phyloP scores from a whole-genome alignment of 2,329 filamentous ascomycete genomes.

The Fusarium pseudoanthophilum region DNA sequence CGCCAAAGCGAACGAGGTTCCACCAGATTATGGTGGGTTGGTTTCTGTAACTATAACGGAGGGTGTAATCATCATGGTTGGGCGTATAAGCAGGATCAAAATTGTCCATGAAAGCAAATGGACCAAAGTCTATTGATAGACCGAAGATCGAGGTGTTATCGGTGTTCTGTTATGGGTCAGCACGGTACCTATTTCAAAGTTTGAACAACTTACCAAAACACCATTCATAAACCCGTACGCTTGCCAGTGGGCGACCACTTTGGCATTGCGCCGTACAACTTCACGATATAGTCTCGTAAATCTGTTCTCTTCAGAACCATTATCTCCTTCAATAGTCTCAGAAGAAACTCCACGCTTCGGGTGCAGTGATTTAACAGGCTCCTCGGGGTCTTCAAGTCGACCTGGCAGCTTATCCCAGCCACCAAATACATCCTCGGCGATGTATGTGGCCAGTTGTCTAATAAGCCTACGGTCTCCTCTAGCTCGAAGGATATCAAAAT shows the following conservation, averaged over 20 bases:
- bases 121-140: conserved; percentile 92
- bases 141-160: conserved; percentile 95
- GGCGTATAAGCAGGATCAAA: conserved; percentile 96
- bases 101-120: conserved; percentile 97
- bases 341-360: conserved; percentile 65
- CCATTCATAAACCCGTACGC: conserved; percentile 99
- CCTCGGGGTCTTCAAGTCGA: conserved; percentile 62
- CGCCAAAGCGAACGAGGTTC: conserved; percentile 93
- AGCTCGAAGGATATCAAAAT: conserved; percentile 89
- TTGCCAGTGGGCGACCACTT: conserved; percentile 93
- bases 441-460: conserved; percentile 80
- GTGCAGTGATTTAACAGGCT: conserved; percentile 54
- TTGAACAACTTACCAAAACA: conserved; percentile 66
- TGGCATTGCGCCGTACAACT: conserved; percentile 84
- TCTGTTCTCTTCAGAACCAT: conserved; percentile 80
- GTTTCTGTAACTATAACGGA: conserved; percentile 92
- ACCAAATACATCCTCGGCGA: conserved; percentile 86
- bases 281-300: conserved; percentile 90
- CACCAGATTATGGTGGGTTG: conserved; percentile 98
- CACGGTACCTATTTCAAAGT: neutral
- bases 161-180: conserved; percentile 70
- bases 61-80: conserved; percentile 91
- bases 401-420: conserved; percentile 88
- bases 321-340: conserved; percentile 72
- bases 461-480: conserved; percentile 82